phyloP scores from a whole-genome alignment of 345 rosid species.

The Euphorbia pulcherrima region DNA sequence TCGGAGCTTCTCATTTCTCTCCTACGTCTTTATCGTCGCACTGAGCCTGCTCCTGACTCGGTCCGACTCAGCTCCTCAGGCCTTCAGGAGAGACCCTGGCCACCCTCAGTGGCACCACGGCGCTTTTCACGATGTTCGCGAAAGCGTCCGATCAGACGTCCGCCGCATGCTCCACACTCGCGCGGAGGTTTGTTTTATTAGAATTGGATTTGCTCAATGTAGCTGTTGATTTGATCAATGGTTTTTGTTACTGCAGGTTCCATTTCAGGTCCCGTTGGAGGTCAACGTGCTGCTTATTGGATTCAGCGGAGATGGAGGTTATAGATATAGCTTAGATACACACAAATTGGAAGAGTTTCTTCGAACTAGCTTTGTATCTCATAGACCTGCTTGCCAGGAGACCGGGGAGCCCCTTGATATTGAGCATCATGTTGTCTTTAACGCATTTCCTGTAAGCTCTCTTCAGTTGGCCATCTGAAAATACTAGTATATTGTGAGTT shows the following conservation, averaged over 20 bases:
- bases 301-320: conserved; percentile 85
- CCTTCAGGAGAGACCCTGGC: conserved; percentile 90
- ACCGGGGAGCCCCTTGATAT: conserved; percentile 89
- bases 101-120: conserved; percentile 98
- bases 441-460: conserved; percentile 66
- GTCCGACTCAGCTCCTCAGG: conserved; percentile 45
- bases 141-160: conserved; percentile 81
- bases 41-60: conserved; percentile 13
- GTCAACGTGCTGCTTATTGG: conserved; percentile 89
- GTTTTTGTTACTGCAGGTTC: conserved; percentile 52
- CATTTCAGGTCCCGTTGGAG: conserved; percentile 93
- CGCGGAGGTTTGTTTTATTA: conserved; percentile 59
- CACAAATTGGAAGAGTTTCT: conserved; percentile 81
- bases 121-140: conserved; percentile 89
- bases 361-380: conserved; percentile 63
- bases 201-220: neutral
- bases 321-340: conserved; percentile 58
- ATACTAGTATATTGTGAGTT: neutral
- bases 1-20: neutral
- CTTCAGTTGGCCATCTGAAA: neutral
- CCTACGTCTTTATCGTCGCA: neutral
- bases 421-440: conserved; percentile 81
- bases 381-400: conserved; percentile 82
- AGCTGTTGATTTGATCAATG: neutral
- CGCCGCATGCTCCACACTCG: conserved; percentile 96